phyloP scores from a whole-genome alignment of 2,329 filamentous ascomycete genomes.

The Trichoderma lentiforme region DNA sequence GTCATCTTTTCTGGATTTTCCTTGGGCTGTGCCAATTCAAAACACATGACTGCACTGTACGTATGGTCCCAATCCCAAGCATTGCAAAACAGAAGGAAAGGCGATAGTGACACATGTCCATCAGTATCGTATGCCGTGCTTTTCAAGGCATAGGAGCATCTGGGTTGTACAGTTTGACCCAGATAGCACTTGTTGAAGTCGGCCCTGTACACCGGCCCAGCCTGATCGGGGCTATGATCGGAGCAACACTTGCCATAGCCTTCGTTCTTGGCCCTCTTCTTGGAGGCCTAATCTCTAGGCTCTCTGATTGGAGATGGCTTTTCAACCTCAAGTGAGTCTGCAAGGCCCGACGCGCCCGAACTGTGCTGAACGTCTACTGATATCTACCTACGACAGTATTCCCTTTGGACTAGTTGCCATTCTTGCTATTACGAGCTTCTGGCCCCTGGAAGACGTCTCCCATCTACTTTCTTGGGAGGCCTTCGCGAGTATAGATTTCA shows the following conservation, averaged over 20 bases:
- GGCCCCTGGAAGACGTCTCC: conserved; percentile 39
- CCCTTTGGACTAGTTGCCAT: conserved; percentile 48
- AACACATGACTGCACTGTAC: conserved; percentile 51
- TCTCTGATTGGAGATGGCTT: conserved; percentile 55
- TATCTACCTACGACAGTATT: conserved; percentile 36
- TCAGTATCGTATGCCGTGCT: conserved; percentile 55
- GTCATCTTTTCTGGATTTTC: conserved; percentile 54
- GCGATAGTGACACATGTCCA: neutral
- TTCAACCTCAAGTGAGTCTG: conserved; percentile 58
- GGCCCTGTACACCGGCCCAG: conserved; percentile 51
- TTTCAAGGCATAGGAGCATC: conserved; percentile 61
- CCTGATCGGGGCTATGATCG: conserved; percentile 53
- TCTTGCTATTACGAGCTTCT: conserved; percentile 45
- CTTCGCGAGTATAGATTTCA: conserved; percentile 49
- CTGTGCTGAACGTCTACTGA: conserved; percentile 21
- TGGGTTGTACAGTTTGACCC: conserved; percentile 58
- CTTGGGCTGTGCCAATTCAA: conserved; percentile 49
- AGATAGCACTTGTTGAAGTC: conserved; percentile 56
- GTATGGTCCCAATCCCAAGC: conserved; percentile 21
- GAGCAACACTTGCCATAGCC: conserved; percentile 53
- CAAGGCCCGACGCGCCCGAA: no score
- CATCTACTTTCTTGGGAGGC: conserved; percentile 40
- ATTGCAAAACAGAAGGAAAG: neutral
- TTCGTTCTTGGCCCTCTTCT: conserved; percentile 58
- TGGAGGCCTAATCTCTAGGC: conserved; percentile 54